Evolutionary conservation across 805 yeast species (phyloP).

Genomic region (Hemisphaericaspora nanyangensis): DNA sequence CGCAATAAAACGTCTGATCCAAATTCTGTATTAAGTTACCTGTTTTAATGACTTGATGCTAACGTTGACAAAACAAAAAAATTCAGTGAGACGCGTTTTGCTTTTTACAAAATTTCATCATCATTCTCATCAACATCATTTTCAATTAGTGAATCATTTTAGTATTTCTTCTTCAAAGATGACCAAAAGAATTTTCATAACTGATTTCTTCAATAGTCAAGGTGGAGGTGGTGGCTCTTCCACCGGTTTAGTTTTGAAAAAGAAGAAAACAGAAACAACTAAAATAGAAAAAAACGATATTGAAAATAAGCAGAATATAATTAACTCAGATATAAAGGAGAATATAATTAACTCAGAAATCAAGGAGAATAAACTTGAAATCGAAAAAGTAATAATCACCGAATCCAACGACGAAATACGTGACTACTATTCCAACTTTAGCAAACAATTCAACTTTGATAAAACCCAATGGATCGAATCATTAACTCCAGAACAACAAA

Average conservation of each 20-base stretch:
- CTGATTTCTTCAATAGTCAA: conserved; percentile 7
- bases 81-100: neutral
- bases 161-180: neutral
- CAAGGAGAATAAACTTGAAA: too few relatives aligned
- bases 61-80: too few relatives aligned
- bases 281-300: neutral
- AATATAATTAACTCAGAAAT: too few relatives aligned
- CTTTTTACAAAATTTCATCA: neutral
- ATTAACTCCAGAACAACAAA: conserved; percentile 45
- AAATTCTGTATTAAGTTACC: too few relatives aligned
- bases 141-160: too few relatives aligned
- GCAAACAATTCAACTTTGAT: conserved; percentile 33
- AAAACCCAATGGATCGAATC: conserved; percentile 49
- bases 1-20: too few relatives aligned
- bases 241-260: neutral
- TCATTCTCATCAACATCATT: too few relatives aligned
- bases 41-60: neutral
- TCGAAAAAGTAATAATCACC: too few relatives aligned
- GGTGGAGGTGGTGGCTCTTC: too few relatives aligned
- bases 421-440: conserved; percentile 12
- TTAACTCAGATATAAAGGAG: too few relatives aligned
- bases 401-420: too few relatives aligned
- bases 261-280: conserved; percentile 2
- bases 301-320: too few relatives aligned
- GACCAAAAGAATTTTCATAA: conserved; percentile 9